phyloP scores from a whole-genome alignment of 2,329 filamentous ascomycete species.

The Lanzia echinophila region DNA sequence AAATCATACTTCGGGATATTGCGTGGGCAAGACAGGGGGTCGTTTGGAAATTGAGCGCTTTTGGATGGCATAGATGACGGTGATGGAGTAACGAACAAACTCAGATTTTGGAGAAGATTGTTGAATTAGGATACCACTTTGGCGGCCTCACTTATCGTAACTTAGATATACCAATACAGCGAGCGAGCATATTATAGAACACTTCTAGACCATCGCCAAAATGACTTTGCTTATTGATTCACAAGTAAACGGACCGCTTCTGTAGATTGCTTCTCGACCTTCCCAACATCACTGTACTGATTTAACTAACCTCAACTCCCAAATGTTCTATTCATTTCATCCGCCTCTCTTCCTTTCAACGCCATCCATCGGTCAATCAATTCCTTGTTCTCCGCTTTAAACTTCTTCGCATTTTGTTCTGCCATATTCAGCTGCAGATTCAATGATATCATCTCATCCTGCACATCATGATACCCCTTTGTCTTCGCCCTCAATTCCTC shows the following conservation, averaged over 20 bases:
- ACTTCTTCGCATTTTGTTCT: conserved; percentile 65
- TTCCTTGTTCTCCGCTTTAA: conserved; percentile 79
- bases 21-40: neutral
- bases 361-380: conserved; percentile 89
- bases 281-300: too few relatives aligned
- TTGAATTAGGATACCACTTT: conserved; percentile 9
- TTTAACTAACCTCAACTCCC: conserved; percentile 14
- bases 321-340: conserved; percentile 67
- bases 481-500: conserved; percentile 81
- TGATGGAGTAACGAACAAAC: neutral
- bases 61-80: neutral
- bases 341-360: conserved; percentile 77
- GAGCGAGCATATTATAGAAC: neutral
- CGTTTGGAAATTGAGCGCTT: neutral
- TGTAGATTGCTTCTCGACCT: too few relatives aligned
- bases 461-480: conserved; percentile 77
- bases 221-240: too few relatives aligned
- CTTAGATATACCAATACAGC: conserved; percentile 1
- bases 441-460: conserved; percentile 86
- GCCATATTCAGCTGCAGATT: conserved; percentile 84
- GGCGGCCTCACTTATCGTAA: neutral
- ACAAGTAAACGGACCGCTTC: too few relatives aligned
- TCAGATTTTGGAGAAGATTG: neutral
- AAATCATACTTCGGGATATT: neutral
- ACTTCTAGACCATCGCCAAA: too few relatives aligned